Percentiles rank a stretch among this genome's conserved stretches.
Conservation (phyloP, 2,329 filamentous ascomycete species). For the Colletotrichum lupini region DNA sequence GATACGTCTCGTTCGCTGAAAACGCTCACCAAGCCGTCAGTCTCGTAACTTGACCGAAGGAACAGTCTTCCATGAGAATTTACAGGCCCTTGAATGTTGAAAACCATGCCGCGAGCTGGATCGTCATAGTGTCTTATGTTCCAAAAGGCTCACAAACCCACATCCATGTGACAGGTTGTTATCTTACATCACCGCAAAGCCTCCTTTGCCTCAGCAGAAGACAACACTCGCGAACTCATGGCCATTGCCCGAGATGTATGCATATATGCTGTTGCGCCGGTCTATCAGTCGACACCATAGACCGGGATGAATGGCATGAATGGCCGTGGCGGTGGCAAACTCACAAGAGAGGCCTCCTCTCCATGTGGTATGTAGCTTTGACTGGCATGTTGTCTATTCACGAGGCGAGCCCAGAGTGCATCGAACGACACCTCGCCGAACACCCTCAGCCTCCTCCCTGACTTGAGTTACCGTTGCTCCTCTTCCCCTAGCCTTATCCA, state of each 20-base stretch:
- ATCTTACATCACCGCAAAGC: not conserved
- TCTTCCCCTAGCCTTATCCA: constrained; percentile 59
- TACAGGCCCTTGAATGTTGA: not conserved
- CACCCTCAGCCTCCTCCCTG: constrained; percentile 69
- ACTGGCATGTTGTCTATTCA: constrained; percentile 25
- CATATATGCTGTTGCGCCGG: not conserved
- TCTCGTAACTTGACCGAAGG: not conserved
- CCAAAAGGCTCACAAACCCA: not conserved
- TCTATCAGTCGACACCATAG: not conserved
- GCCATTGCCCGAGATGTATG: not conserved
- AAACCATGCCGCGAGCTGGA: not conserved
- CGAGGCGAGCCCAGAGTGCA: constrained; percentile 50
- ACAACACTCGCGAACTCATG: not conserved
- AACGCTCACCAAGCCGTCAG: not conserved
- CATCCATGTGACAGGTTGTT: not conserved
- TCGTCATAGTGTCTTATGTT: not conserved
- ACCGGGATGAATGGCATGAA: not conserved
- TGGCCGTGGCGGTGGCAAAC: not conserved
- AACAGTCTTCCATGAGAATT: not conserved
- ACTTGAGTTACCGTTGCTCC: constrained; percentile 62
- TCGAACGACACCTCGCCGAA: constrained; percentile 69
- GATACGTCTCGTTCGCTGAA: not conserved
- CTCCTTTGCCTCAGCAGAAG: not conserved
- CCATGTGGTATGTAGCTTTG: not conserved
- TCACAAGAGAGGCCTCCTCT: constrained; percentile 34